These are phyloP conservation scores for Calamus simplicifolius DNA, from an alignment of 176 grass and related monocot genomes.

Conservation along the genomic window DNA sequence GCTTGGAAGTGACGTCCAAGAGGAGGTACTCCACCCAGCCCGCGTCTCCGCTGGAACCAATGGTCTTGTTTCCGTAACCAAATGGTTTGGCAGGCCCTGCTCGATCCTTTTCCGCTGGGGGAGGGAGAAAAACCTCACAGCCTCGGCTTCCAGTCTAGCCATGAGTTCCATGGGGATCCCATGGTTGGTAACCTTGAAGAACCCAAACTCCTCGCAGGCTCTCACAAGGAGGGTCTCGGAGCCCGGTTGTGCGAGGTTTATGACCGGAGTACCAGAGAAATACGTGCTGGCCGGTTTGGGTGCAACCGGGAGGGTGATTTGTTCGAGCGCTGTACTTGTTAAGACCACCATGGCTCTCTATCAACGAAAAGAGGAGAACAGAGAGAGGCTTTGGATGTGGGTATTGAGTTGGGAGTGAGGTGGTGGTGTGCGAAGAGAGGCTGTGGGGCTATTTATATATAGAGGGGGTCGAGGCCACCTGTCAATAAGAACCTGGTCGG, in stretches of 20 bases:
- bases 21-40: conserved; percentile 88
- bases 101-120: conserved; percentile 51
- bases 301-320: conserved; percentile 40
- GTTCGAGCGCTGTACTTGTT: conserved; percentile 44
- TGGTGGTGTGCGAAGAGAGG: too few relatives aligned
- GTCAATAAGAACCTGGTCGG: too few relatives aligned
- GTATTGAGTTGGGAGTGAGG: too few relatives aligned
- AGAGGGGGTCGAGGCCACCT: too few relatives aligned
- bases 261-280: conserved; percentile 27
- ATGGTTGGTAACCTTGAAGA: conserved; percentile 80
- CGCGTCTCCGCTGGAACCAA: conserved; percentile 68
- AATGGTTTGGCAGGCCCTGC: conserved; percentile 18
- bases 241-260: conserved; percentile 44
- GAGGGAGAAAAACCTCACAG: conserved; percentile 47
- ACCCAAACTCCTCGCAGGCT: conserved; percentile 70
- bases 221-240: conserved; percentile 38
- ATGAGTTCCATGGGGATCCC: conserved; percentile 47
- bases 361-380: conserved; percentile 6
- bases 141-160: conserved; percentile 41
- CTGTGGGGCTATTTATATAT: too few relatives aligned
- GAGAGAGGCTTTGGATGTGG: not conserved
- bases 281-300: conserved; percentile 16
- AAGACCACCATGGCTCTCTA: conserved; percentile 53
- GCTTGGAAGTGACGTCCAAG: conserved; percentile 31
- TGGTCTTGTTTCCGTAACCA: conserved; percentile 60